phyloP scores from a whole-genome alignment of 2,329 filamentous ascomycete species.

The Pyrenochaeta sp. region DNA sequence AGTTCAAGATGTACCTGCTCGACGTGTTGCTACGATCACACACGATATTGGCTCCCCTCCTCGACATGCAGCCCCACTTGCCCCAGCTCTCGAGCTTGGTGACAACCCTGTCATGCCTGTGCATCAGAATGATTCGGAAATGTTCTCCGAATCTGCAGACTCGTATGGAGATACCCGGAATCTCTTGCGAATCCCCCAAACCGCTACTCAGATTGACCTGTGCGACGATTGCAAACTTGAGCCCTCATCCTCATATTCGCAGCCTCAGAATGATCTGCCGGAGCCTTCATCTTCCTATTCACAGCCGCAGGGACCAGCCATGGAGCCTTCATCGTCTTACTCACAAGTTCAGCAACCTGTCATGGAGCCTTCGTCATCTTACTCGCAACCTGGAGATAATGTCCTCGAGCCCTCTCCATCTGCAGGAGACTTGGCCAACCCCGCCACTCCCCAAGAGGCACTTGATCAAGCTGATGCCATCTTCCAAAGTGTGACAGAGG shows the following conservation, averaged over 20 bases:
- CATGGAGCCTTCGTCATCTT: too few species aligned
- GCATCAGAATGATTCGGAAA: conserved; percentile 23
- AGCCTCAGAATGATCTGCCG: conserved; percentile 12
- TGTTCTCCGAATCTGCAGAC: conserved; percentile 37
- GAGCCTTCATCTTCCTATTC: conserved; percentile 40
- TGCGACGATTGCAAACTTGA: too few species aligned
- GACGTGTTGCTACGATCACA: conserved; percentile 14
- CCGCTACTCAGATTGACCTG: conserved; percentile 3
- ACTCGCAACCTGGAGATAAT: conserved; percentile 2
- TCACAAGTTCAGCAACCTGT: too few species aligned
- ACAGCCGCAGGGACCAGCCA: too few species aligned
- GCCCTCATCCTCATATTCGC: conserved; percentile 34
- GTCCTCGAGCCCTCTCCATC: conserved; percentile 23
- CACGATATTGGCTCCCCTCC: conserved; percentile 32
- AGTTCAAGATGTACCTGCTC: conserved; percentile 1
- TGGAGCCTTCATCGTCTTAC: too few species aligned
- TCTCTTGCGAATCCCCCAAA: conserved; percentile 33
- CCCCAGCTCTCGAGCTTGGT: conserved; percentile 34
- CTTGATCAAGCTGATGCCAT: conserved; percentile 41
- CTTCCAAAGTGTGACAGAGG: conserved; percentile 25
- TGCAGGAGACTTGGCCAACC: conserved; percentile 12
- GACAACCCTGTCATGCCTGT: conserved; percentile 10
- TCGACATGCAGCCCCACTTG: conserved; percentile 29
- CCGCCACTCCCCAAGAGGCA: conserved; percentile 32
- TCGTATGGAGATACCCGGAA: conserved; percentile 48